These are phyloP conservation scores for Globisporangium ultimum DNA, from an alignment of 352 stramenopile genomes.

Conservation along the genomic window DNA sequence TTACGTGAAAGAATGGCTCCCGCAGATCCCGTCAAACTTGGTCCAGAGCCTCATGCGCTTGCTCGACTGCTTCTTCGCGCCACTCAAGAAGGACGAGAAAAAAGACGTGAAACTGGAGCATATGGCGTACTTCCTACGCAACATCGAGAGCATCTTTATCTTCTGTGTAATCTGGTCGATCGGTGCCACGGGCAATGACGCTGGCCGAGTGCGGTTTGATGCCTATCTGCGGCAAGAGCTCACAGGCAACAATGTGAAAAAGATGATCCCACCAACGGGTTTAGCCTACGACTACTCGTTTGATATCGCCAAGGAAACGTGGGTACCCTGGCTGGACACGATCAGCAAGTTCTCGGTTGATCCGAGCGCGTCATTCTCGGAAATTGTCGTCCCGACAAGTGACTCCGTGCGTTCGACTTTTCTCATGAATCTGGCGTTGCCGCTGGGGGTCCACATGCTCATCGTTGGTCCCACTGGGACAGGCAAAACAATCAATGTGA, in stretches of 20 bases:
- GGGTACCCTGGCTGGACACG: slow-evolving; percentile 91
- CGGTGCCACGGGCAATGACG: slow-evolving; percentile 86
- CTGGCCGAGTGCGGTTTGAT: slow-evolving; percentile 83
- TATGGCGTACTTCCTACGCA: slow-evolving; percentile 59
- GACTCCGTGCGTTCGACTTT: slow-evolving; percentile 93
- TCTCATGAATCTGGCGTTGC: slow-evolving; percentile 86
- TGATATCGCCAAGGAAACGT: slow-evolving; percentile 68
- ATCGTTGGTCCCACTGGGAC: slow-evolving; percentile 94
- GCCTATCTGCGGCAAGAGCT: slow-evolving; percentile 86
- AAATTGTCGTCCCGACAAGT: slow-evolving; percentile 92
- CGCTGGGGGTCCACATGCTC: slow-evolving; percentile 85
- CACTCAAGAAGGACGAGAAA: slow-evolving; percentile 81
- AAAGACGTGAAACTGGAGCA: slow-evolving; percentile 76
- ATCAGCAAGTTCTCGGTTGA: slow-evolving; percentile 79
- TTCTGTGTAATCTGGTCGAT: slow-evolving; percentile 93
- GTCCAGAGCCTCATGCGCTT: slow-evolving; percentile 89
- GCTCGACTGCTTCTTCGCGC: slow-evolving; percentile 89
- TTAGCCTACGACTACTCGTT: slow-evolving; percentile 93
- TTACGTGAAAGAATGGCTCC: slow-evolving; percentile 90
- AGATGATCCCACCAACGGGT: slow-evolving; percentile 47
- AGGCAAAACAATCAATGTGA: slow-evolving; percentile 94
- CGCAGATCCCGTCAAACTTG: slow-evolving; percentile 90
- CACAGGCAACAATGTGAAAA: slow-evolving; percentile 44
- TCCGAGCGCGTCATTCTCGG: slow-evolving; percentile 76
- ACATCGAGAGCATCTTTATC: slow-evolving; percentile 90